Conservation (phyloP, 805 yeast genomes). For the Tetrapisispora taiwanensis region DNA sequence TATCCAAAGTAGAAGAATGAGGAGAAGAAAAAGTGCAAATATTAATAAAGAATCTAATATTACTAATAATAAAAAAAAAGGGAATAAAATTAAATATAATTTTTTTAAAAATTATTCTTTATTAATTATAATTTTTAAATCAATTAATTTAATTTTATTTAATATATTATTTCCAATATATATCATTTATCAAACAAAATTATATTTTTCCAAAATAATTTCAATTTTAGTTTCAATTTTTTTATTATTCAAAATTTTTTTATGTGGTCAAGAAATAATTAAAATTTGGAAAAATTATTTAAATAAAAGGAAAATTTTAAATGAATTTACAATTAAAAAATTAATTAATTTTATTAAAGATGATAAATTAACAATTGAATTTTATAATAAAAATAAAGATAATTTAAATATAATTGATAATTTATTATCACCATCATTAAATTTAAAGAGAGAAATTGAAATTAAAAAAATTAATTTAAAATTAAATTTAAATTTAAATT, state of each 20-base stretch:
- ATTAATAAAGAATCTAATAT: neutral
- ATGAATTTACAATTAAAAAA: constrained; percentile 3
- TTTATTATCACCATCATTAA: constrained; percentile 2
- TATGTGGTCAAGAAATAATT: constrained; percentile 11
- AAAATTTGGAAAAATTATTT: constrained; percentile 14
- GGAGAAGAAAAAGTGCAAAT: neutral
- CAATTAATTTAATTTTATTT: constrained; percentile 12
- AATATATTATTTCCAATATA: constrained; percentile 17
- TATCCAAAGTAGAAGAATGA: neutral
- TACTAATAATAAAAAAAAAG: neutral
- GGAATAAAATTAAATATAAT: neutral
- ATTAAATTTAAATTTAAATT: neutral
- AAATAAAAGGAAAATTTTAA: constrained; percentile 10
- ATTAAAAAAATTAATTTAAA: neutral
- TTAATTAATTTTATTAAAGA: constrained; percentile 2
- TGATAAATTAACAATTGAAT: neutral
- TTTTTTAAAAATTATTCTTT: constrained; percentile 6
- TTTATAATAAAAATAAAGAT: constrained; percentile 2
- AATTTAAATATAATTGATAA: constrained; percentile 2
- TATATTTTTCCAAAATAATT: constrained; percentile 10
- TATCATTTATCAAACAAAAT: constrained; percentile 12
- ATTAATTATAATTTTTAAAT: constrained; percentile 9
- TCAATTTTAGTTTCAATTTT: constrained; percentile 10
- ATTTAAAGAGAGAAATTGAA: neutral
- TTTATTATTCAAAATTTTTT: constrained; percentile 10